Base-by-base conservation (phyloP, 2,329 filamentous ascomycete genomes). In the Piedraia hortae region DNA sequence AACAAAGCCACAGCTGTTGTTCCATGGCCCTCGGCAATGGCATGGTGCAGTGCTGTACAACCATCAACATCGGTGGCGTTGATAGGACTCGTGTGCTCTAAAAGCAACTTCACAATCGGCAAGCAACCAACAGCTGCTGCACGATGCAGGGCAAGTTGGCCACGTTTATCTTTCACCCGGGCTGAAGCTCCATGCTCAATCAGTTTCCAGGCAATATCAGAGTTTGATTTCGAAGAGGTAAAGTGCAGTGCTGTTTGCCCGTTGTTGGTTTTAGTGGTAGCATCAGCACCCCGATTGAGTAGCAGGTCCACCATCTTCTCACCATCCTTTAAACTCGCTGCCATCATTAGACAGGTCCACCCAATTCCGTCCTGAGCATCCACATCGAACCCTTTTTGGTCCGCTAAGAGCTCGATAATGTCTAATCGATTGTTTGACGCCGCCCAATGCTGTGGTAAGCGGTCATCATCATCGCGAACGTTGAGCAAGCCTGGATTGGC, bases 391-490 rank as follows among this genome's bases (percentile, higher is more conserved):
- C 56, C 55, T 35, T 67, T 67, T 28, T 56, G 53, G 25, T 72
- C 57, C 2, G 71, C 57, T 3, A 93, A 54, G 10, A 82, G 42
- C 21, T 70, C 54, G 10, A 74, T 65, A 27, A 91, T 77, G 12
- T 67, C 59, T 4, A 69, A 47, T 33, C 65, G 68, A 42, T 85
- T 88, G 44, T 73, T 71, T 11, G 80, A 85, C 2, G 66, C 63
- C 0, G 85, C 82, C 85, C 85, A 97, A 53, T 97, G 85, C 26
- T 93, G 65, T 2, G 85, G 69, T 16, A 90, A 61, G 19, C 85
- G 73, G 9, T 77, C 75, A 43, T 97, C 85, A 21, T 74, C 69
- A 38, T 97, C 85, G 37, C 51, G 54, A 36, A 66, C 63, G 26
- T 51, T 55, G 12, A 74, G 67, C 17, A 88, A 60, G 37, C 73